Base-by-base conservation (phyloP, 257 asterid genomes). In the Nicotiana knightiana region DNA sequence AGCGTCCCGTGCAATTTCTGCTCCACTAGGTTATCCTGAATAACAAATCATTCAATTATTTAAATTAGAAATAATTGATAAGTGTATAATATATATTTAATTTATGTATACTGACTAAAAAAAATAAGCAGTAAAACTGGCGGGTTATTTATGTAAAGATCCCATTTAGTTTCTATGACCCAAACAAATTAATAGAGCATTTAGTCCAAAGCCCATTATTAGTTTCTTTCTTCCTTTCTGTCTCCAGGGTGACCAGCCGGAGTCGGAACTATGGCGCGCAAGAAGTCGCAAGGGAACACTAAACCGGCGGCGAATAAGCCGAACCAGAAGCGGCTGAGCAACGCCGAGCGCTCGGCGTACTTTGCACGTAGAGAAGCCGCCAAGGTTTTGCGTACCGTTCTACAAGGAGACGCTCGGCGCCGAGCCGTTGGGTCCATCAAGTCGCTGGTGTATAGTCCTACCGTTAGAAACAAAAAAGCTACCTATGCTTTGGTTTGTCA, bases 281-380 rank as follows among this genome's bases (percentile, higher is more conserved):
- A 81, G 83, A 90, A 88, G 85, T 85, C 86, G 86, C 58, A 80
- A 63, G 65, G 82, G 15, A 81, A 73, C 32, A 64, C 51, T 15
- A 55, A 85, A 46, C 84, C 87, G 54, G 83, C 77, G 79, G 84
- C 81, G 15, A 86, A 82, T 81, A 88, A 86, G 85, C 88, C 88
- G 70, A 86, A 77, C 46, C 78, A 76, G 65, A 90, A 88, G 84
- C 86, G 86, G 85, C 87, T 53, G 81, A 89, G 82, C 87, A 87
- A 80, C 37, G 93, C 94, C 63, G 94, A 90, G 70, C 92, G 99
- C 11, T 93, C 98, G 46, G 93, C 97, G 51, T 90, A 90, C 89
- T 94, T 94, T 85, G 97, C 99, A 5, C 88, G 99, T 75, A 86
- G 99, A 86, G 98, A 96, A 87, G 97, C 98, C 10, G 97, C 99